phyloP scores from a whole-genome alignment of 2,329 filamentous ascomycete species.

The Calonectria fujianensis region DNA sequence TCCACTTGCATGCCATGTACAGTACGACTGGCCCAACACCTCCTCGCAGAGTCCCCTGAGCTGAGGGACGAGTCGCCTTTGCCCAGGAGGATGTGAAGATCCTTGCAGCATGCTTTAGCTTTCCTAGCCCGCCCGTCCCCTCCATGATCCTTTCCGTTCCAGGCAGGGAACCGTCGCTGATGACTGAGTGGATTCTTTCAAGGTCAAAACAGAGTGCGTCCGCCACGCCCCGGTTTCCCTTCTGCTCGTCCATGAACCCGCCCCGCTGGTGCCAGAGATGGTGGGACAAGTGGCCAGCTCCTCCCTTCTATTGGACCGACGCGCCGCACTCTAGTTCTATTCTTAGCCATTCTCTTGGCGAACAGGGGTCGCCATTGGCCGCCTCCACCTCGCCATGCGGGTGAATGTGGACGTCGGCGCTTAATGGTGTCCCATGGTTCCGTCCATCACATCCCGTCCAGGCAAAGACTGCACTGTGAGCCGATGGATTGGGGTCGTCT shows the following conservation, averaged over 20 bases:
- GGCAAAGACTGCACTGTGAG: slow-evolving; percentile 31
- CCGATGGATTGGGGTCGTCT: slow-evolving; percentile 20
- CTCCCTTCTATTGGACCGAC: slow-evolving; percentile 41
- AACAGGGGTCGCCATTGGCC: slow-evolving; percentile 44
- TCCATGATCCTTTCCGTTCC: slow-evolving; percentile 27
- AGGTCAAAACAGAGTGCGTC: slow-evolving; percentile 26
- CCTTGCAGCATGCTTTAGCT: slow-evolving; percentile 34
- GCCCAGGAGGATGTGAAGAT: slow-evolving; percentile 26
- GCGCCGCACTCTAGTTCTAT: slow-evolving; percentile 48
- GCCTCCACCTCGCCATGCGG: slow-evolving; percentile 45
- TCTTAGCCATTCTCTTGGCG: slow-evolving; percentile 49
- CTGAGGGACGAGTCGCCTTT: slow-evolving; percentile 35
- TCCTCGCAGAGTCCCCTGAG: slow-evolving; percentile 9
- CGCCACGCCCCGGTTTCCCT: slow-evolving; percentile 26
- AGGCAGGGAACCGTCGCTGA: slow-evolving; percentile 32
- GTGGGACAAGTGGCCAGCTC: slow-evolving; percentile 41
- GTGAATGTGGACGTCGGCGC: slow-evolving; percentile 53
- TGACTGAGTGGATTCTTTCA: slow-evolving; percentile 26
- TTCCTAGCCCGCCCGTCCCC: slow-evolving; percentile 33
- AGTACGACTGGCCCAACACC: neutral
- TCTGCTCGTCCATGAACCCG: slow-evolving; percentile 23
- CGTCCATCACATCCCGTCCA: slow-evolving; percentile 33
- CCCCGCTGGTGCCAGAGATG: slow-evolving; percentile 46
- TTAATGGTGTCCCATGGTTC: slow-evolving; percentile 50
- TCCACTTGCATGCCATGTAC: slow-evolving; percentile 21